phyloP scores from a whole-genome alignment of 306 rosid genomes.

The Vigna nakashimae region DNA sequence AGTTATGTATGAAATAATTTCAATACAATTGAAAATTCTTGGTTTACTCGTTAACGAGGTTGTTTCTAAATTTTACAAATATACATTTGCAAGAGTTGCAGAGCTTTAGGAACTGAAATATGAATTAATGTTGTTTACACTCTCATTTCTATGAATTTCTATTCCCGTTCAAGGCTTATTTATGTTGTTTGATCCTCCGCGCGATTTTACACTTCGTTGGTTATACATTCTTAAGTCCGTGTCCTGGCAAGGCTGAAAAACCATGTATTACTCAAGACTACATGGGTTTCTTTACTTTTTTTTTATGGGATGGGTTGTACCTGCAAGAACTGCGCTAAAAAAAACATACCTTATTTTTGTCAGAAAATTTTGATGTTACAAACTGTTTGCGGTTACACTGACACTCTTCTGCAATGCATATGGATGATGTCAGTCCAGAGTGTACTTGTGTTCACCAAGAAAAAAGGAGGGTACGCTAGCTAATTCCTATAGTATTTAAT shows the following conservation, averaged over 20 bases:
- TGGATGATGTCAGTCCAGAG: neutral
- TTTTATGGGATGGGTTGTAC: neutral
- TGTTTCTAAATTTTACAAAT: neutral
- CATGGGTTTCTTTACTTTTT: conserved; percentile 1
- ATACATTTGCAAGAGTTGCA: conserved; percentile 31
- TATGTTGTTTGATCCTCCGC: neutral
- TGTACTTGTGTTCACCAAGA: conserved; percentile 8
- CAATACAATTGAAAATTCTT: conserved; percentile 37
- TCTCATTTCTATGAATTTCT: neutral
- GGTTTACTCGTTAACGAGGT: conserved; percentile 22
- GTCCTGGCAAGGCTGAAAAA: conserved; percentile 14
- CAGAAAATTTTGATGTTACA: conserved; percentile 36
- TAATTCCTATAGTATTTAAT: conserved; percentile 30
- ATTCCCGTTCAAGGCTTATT: neutral
- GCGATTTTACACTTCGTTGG: conserved; percentile 3
- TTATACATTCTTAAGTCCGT: neutral
- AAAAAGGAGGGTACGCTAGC: conserved; percentile 17
- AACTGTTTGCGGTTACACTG: conserved; percentile 6
- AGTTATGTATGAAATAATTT: conserved; percentile 49
- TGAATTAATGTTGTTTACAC: neutral
- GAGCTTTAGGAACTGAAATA: conserved; percentile 17
- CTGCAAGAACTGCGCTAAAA: conserved; percentile 1
- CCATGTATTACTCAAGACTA: neutral
- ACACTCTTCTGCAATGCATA: conserved; percentile 7
- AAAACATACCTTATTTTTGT: conserved; percentile 35